A percentile compares a stretch with the other conserved stretches of the same genome.
Conservation (phyloP, 805 yeast species). For the Myxozyma geophila region DNA sequence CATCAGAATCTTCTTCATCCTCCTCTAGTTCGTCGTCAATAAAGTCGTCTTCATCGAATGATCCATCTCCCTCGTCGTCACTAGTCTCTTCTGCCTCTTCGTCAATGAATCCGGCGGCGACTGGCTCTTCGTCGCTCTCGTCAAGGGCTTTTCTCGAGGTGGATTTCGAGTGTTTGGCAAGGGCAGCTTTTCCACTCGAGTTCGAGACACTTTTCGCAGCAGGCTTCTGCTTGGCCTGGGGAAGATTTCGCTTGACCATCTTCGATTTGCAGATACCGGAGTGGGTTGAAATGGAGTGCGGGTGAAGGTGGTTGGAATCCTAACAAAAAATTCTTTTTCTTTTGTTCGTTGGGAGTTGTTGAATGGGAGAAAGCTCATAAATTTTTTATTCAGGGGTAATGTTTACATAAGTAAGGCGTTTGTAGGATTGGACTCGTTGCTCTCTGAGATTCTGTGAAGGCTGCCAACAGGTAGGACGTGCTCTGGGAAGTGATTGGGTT, state of each 20-base stretch:
- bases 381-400: background rate
- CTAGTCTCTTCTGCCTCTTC: slow-evolving; percentile 47
- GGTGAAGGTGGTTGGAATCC: background rate
- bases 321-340: slow-evolving; percentile 3
- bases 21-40: slow-evolving; percentile 21
- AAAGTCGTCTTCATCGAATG: slow-evolving; percentile 9
- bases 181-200: background rate
- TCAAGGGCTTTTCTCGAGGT: slow-evolving; percentile 40
- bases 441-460: no score
- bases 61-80: slow-evolving; percentile 38
- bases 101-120: slow-evolving; percentile 43
- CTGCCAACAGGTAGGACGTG: no score
- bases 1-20: slow-evolving; percentile 25
- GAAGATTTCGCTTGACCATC: slow-evolving; percentile 26
- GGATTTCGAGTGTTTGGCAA: background rate
- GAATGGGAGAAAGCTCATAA: background rate
- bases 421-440: background rate
- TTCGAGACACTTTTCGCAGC: background rate
- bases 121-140: slow-evolving; percentile 40
- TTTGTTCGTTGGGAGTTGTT: slow-evolving; percentile 9
- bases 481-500: no score
- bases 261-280: background rate
- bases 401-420: background rate
- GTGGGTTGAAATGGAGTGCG: background rate
- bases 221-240: background rate